Evolutionary conservation across 1,139 yeast species (phyloP).

Genomic region (Suhomyces bribrorum): DNA sequence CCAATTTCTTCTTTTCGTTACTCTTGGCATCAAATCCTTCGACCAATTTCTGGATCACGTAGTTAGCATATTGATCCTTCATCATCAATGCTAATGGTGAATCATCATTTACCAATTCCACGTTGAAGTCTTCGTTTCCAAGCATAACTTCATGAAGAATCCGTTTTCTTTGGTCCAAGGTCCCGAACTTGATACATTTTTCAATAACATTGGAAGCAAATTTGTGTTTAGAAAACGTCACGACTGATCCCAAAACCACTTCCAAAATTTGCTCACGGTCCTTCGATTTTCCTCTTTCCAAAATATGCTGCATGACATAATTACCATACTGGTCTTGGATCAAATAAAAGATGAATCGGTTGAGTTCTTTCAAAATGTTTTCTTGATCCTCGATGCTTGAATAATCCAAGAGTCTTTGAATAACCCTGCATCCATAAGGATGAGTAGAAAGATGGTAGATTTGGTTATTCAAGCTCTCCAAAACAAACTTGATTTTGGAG

Average conservation of each 20-base stretch:
- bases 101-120: conserved; percentile 48
- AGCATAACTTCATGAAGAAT: conserved; percentile 65
- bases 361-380: conserved; percentile 68
- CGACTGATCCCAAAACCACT: conserved; percentile 58
- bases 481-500: conserved; percentile 65
- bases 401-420: conserved; percentile 86
- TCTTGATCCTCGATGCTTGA: conserved; percentile 63
- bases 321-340: conserved; percentile 97
- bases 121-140: conserved; percentile 44
- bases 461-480: conserved; percentile 73
- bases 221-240: conserved; percentile 86
- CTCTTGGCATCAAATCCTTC: conserved; percentile 71
- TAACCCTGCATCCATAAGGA: conserved; percentile 96
- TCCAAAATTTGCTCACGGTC: conserved; percentile 45
- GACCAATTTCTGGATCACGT: conserved; percentile 91
- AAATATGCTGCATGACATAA: conserved; percentile 93
- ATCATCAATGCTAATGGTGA: conserved; percentile 81
- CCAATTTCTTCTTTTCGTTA: conserved; percentile 61
- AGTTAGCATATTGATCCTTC: conserved; percentile 97
- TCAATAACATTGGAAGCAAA: conserved; percentile 98
- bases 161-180: conserved; percentile 57
- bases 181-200: conserved; percentile 81
- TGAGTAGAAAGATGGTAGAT: conserved; percentile 90
- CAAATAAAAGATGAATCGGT: conserved; percentile 69
- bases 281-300: conserved; percentile 69